Base-by-base conservation (phyloP, 1,284 basidiomycete species). In the Inonotus hispidus region DNA sequence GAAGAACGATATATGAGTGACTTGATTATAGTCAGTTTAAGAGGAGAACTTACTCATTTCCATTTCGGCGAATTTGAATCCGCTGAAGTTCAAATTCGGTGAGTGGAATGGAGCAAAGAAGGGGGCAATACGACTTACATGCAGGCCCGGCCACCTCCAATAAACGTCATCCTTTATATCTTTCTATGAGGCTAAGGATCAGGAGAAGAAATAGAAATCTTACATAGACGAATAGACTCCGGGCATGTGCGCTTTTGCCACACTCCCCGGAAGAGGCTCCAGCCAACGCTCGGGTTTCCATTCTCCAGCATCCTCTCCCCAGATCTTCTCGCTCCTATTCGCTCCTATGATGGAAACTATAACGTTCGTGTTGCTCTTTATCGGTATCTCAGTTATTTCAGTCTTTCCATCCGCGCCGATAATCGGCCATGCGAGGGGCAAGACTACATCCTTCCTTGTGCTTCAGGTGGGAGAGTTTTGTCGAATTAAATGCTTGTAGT, bases 111-210 rank as follows among this genome's bases (percentile, higher is more conserved):
- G 16, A 14, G 21, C 14, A 39, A 2, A 4, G 37, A 35, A 41
- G 29, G 19, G n/a, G 1, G 14, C 10, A 47, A 11, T n/a, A 19
- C n/a, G 11, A 25, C 27, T 11, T n/a, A 62, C 63, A 25, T 53
- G 63, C 63, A 65, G 59, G 64, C 46, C 11, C 63, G 54, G 13
- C 64, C 46, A 16, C 64, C 64, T 14, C 64, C 63, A 21, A 57
- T 35, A 53, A 65, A 65, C 16, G 63, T 64, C 63, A 65, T 63
- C 61, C 61, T 63, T 16, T 38, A 29, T 21, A 4, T 14, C 13
- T 21, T 38, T n/a, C 11, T 25, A 2, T 56, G 13, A 57, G 16
- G 7, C n/a, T 2, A 1, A 29, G 14, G 14, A n/a, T 39, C 16
- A 49, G 8, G 8, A 11, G 21, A 43, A 32, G 32, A 41, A 35